phyloP scores from a whole-genome alignment of 148 eudicot species.

The Rhododendron simsii region DNA sequence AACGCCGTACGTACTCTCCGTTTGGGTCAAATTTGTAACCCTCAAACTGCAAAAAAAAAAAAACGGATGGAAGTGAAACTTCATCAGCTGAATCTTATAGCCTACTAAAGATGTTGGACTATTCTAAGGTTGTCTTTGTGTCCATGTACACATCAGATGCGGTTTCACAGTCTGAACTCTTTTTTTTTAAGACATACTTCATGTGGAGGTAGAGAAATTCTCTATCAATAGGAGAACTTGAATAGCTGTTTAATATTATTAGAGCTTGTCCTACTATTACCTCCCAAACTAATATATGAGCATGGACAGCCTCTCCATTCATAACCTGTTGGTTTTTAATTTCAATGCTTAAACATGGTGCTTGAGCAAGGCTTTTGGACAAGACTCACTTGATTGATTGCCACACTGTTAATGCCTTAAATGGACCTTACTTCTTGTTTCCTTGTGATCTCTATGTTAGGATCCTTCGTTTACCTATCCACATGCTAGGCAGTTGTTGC shows the following conservation, averaged over 20 bases:
- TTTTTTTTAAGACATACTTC: not conserved
- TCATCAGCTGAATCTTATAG: not conserved
- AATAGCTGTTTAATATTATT: not conserved
- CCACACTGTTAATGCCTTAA: not conserved
- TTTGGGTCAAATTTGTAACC: constrained; percentile 94
- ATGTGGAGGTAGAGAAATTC: not conserved
- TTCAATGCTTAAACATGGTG: not conserved
- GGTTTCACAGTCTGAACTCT: not conserved
- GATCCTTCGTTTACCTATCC: not conserved
- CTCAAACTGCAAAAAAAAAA: constrained; percentile 52
- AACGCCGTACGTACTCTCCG: constrained; percentile 88
- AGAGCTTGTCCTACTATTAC: not conserved
- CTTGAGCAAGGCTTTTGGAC: not conserved
- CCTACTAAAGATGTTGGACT: not conserved
- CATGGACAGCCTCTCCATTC: not conserved
- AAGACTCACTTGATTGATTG: not conserved
- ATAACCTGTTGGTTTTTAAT: not conserved
- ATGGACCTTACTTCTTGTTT: not conserved
- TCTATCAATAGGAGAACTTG: not conserved
- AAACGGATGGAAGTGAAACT: not conserved
- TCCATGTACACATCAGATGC: not conserved
- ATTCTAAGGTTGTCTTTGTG: not conserved
- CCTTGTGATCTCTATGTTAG: not conserved
- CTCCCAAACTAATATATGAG: not conserved
- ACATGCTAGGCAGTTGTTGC: not conserved